phyloP scores from a whole-genome alignment of 768 basidiomycete species.

The Leccinum subgranulosum region DNA sequence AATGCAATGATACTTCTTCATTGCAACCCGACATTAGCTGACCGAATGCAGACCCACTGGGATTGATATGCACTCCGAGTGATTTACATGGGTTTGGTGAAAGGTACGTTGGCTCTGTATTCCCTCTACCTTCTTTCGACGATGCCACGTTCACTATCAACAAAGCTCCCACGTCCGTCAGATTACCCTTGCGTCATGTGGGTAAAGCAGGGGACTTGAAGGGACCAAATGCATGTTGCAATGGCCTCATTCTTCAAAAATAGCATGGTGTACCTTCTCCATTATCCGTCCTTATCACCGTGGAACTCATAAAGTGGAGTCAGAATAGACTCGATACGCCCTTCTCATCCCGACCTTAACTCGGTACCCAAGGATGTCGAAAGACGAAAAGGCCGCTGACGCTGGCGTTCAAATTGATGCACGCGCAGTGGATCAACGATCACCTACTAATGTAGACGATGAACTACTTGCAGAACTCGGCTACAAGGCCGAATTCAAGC shows the following conservation, averaged over 20 bases:
- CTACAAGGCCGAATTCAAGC: constrained; percentile 69
- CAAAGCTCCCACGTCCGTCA: neutral
- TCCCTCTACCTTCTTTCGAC: neutral
- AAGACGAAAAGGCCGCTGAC: constrained; percentile 18
- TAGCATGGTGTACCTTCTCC: neutral
- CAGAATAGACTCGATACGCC: neutral
- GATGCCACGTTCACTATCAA: neutral
- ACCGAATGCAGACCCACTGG: too few species aligned
- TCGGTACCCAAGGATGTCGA: constrained; percentile 11
- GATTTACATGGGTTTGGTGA: too few species aligned
- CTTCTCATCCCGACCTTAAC: neutral
- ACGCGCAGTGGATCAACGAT: constrained; percentile 4
- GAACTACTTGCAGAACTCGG: constrained; percentile 60
- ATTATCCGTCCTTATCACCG: neutral
- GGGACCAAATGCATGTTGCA: neutral
- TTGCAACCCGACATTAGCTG: too few species aligned
- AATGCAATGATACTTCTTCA: too few species aligned
- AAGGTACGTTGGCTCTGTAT: neutral
- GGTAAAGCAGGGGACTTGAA: neutral
- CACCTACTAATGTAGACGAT: constrained; percentile 47
- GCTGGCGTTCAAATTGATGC: constrained; percentile 7
- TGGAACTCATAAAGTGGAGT: neutral
- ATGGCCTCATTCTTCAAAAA: neutral
- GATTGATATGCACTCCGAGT: too few species aligned
- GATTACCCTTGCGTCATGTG: neutral